phyloP scores from a whole-genome alignment of 495 filamentous ascomycete genomes.

The Penicillium chermesinum region DNA sequence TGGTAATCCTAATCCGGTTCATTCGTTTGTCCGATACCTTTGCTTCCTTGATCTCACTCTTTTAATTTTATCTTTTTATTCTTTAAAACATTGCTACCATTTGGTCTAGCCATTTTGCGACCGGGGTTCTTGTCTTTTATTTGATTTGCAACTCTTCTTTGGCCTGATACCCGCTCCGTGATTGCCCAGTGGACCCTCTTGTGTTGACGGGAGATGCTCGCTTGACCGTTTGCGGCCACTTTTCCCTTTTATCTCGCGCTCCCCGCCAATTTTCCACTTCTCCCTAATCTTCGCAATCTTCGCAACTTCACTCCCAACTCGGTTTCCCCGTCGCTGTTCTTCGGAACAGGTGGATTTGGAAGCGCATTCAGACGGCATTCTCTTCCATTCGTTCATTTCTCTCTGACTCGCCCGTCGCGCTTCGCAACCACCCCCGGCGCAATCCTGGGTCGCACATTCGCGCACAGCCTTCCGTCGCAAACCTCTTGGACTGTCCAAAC shows the following conservation, averaged over 20 bases:
- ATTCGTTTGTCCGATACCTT: conserved; percentile 6
- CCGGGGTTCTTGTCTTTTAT: neutral
- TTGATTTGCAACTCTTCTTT: neutral
- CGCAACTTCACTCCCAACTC: neutral
- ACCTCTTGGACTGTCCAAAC: conserved; percentile 6
- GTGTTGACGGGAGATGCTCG: conserved; percentile 20
- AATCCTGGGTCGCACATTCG: conserved; percentile 20
- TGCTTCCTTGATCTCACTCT: conserved; percentile 2
- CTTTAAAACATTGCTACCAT: neutral
- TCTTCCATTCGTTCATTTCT: conserved; percentile 17
- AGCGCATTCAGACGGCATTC: conserved; percentile 22
- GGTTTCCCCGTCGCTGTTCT: conserved; percentile 23
- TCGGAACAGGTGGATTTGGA: conserved; percentile 23
- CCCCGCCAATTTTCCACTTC: conserved; percentile 21
- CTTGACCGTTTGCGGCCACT: conserved; percentile 29
- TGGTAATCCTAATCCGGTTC: conserved; percentile 1
- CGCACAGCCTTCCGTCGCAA: conserved; percentile 19
- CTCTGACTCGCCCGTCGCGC: conserved; percentile 17
- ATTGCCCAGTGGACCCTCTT: conserved; percentile 10
- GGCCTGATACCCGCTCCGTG: neutral
- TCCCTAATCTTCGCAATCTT: conserved; percentile 11
- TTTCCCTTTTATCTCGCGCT: conserved; percentile 12
- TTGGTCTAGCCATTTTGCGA: neutral
- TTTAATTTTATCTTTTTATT: neutral
- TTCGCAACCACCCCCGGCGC: conserved; percentile 36